phyloP scores from a whole-genome alignment of 2,329 filamentous ascomycete species.

The Ophiocordyceps camponoti-leonardi region DNA sequence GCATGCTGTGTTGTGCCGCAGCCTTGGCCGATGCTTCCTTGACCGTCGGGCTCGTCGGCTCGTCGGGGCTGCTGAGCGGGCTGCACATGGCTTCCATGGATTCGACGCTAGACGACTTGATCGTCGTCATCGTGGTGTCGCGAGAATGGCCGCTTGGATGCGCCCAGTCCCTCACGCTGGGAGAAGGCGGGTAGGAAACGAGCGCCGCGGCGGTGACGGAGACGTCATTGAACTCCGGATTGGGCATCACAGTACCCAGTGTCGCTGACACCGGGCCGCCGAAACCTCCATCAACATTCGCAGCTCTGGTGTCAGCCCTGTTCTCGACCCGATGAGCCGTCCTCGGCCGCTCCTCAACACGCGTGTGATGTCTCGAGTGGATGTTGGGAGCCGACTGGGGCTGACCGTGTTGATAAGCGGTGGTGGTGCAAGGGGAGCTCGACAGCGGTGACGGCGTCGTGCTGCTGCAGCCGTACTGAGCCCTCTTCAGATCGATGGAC shows the following conservation, averaged over 20 bases:
- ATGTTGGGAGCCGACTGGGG: constrained; percentile 28
- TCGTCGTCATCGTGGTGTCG: constrained; percentile 23
- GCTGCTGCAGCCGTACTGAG: constrained; percentile 11
- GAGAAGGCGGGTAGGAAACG: constrained; percentile 26
- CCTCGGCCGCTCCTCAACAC: constrained; percentile 25
- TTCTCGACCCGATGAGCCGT: constrained; percentile 27
- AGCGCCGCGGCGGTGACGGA: constrained; percentile 10
- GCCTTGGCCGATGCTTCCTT: constrained; percentile 21
- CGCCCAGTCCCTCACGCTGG: constrained; percentile 21
- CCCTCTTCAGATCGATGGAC: constrained; percentile 22
- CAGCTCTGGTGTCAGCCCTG: constrained; percentile 3
- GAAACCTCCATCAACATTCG: neutral
- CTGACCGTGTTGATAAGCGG: constrained; percentile 24
- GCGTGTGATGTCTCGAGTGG: constrained; percentile 9
- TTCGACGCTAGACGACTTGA: constrained; percentile 32
- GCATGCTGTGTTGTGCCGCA: constrained; percentile 28
- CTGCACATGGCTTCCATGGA: constrained; percentile 31
- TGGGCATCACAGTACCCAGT: neutral
- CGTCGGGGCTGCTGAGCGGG: constrained; percentile 37
- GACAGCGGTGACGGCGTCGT: constrained; percentile 19
- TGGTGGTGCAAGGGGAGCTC: constrained; percentile 15
- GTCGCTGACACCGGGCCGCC: neutral
- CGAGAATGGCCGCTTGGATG: constrained; percentile 17
- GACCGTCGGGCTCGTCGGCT: constrained; percentile 30
- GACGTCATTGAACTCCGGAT: neutral